phyloP scores from a whole-genome alignment of 257 asterid species.

The Solanum piurae region DNA sequence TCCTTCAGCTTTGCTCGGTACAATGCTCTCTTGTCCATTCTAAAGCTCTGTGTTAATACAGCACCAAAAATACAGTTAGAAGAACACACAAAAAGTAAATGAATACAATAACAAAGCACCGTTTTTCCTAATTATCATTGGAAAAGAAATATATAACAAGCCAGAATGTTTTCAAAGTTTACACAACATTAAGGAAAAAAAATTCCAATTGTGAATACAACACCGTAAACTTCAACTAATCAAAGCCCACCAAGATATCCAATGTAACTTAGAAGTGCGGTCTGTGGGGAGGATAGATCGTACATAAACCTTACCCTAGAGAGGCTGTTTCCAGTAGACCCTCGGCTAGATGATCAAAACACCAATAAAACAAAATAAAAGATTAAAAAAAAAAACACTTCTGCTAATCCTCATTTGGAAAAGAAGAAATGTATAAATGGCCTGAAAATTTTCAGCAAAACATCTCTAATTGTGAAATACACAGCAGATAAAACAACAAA shows the following conservation, averaged over 20 bases:
- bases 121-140: background rate
- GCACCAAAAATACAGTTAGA: background rate
- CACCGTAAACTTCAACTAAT: background rate
- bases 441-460: background rate
- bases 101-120: background rate
- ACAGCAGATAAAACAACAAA: background rate
- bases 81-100: background rate
- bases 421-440: background rate
- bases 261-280: background rate
- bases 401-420: background rate
- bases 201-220: background rate
- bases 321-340: background rate
- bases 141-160: background rate
- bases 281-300: background rate
- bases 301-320: background rate
- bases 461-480: background rate
- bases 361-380: background rate
- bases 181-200: background rate
- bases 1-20: constrained; percentile 64
- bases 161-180: background rate
- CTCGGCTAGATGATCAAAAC: background rate
- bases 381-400: background rate
- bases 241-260: background rate
- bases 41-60: background rate
- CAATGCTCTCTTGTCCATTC: constrained; percentile 62